Conservation (phyloP, 2,329 filamentous ascomycete species). For the Elsinoe necatrix region DNA sequence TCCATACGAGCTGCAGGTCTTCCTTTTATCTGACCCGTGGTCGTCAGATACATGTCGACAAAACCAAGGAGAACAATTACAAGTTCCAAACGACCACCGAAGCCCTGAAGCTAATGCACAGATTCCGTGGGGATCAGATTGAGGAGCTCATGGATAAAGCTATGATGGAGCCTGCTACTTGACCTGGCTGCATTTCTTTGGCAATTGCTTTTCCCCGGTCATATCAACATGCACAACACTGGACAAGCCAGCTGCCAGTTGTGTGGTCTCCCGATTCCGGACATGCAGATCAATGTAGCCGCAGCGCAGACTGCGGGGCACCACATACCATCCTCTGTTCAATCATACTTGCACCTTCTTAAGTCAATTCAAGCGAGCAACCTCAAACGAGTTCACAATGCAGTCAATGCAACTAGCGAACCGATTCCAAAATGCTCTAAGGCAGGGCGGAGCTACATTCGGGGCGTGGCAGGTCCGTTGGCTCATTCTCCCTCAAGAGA, state of each 20-base stretch:
- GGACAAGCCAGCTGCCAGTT: background rate
- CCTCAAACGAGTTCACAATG: background rate
- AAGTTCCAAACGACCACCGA: constrained; percentile 48
- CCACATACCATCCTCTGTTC: background rate
- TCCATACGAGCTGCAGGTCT: constrained; percentile 13
- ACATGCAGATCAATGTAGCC: constrained; percentile 7
- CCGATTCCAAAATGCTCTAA: constrained; percentile 44
- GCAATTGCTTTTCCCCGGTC: background rate
- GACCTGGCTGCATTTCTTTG: background rate
- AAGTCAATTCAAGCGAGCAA: background rate
- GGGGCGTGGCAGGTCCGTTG: constrained; percentile 51
- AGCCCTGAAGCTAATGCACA: constrained; percentile 68
- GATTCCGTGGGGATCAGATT: constrained; percentile 60
- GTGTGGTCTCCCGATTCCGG: background rate
- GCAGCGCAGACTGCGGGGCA: background rate
- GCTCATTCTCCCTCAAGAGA: background rate
- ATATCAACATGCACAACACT: background rate
- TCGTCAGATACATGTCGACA: constrained; percentile 53
- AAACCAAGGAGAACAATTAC: constrained; percentile 42
- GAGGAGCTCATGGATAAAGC: constrained; percentile 59
- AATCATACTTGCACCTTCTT: background rate
- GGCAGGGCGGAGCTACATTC: constrained; percentile 42
- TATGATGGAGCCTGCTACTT: constrained; percentile 19
- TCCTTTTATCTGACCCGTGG: background rate
- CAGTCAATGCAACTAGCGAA: constrained; percentile 46